phyloP scores from a whole-genome alignment of 805 yeast genomes.

The Babjeviella inositovora region DNA sequence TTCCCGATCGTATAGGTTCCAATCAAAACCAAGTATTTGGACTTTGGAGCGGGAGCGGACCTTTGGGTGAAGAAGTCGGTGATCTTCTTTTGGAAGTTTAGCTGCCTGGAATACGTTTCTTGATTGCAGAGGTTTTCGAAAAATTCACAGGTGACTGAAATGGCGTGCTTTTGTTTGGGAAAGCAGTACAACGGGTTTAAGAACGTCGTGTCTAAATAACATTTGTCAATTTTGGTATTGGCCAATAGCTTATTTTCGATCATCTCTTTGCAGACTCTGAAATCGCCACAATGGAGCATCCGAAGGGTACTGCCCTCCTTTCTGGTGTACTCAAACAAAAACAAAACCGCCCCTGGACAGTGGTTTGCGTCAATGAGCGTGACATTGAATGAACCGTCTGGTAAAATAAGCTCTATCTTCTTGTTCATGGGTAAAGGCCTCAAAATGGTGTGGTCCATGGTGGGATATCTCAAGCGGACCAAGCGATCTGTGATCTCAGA shows the following conservation, averaged over 20 bases:
- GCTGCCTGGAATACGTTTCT: conserved; percentile 6
- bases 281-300: conserved; percentile 85
- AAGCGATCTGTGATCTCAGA: conserved; percentile 54
- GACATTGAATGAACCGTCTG: conserved; percentile 24
- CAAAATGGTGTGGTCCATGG: conserved; percentile 6
- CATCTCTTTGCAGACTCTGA: conserved; percentile 49
- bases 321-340: conserved; percentile 39
- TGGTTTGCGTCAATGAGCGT: conserved; percentile 77
- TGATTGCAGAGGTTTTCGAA: conserved; percentile 14
- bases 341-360: conserved; percentile 89
- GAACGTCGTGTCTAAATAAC: conserved; percentile 87
- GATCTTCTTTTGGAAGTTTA: conserved; percentile 12
- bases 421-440: background rate
- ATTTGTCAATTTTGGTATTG: conserved; percentile 26
- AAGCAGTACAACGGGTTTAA: conserved; percentile 59
- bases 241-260: conserved; percentile 17
- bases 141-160: conserved; percentile 40
- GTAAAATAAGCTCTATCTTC: background rate
- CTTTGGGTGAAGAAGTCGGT: conserved; percentile 17
- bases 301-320: conserved; percentile 9
- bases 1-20: conserved; percentile 93
- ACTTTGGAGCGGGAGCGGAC: too few species aligned
- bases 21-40: conserved; percentile 40
- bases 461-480: conserved; percentile 21
- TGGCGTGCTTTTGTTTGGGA: conserved; percentile 62